Evolutionary conservation across 2,329 filamentous ascomycete genomes (phyloP).

Genomic region (Podosphaera xanthii): DNA sequence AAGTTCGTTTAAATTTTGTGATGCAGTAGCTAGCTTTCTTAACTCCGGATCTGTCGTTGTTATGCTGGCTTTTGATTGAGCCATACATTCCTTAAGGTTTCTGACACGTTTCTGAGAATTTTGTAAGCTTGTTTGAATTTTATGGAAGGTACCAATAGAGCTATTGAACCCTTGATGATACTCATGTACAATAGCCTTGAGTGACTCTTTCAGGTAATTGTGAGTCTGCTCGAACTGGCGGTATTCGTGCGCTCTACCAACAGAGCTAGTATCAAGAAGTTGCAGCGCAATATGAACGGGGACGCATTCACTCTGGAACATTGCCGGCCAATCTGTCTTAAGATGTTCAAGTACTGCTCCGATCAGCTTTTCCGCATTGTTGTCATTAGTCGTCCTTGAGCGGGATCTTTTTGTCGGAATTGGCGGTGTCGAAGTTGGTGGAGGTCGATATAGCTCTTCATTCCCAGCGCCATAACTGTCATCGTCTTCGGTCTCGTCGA

Average conservation of each 20-base stretch:
- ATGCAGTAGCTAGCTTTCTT: conserved; percentile 68
- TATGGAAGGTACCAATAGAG: conserved; percentile 96
- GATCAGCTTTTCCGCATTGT: conserved; percentile 14
- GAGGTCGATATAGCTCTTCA: conserved; percentile 12
- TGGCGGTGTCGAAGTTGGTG: conserved; percentile 3
- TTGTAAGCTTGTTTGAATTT: conserved; percentile 86
- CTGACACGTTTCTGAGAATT: conserved; percentile 70
- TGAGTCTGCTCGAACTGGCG: conserved; percentile 66
- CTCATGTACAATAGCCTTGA: conserved; percentile 92
- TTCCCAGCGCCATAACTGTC: conserved; percentile 14
- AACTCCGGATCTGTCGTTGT: conserved; percentile 75
- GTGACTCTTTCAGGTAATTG: conserved; percentile 67
- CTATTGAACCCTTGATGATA: conserved; percentile 98
- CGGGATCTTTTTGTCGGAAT: conserved; percentile 3
- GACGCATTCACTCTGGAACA: conserved; percentile 72
- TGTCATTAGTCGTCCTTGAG: conserved; percentile 9
- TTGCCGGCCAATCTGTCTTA: conserved; percentile 71
- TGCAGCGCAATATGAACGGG: conserved; percentile 90
- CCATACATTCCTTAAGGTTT: conserved; percentile 59
- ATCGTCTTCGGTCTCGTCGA: conserved; percentile 12
- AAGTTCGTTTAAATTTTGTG: conserved; percentile 76
- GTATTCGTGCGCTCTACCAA: conserved; percentile 78
- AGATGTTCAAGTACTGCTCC: conserved; percentile 51
- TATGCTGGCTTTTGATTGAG: conserved; percentile 57
- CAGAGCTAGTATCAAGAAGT: conserved; percentile 78